These are phyloP conservation scores for Populus nigra DNA, from an alignment of 345 rosid species.

Conservation along the genomic window DNA sequence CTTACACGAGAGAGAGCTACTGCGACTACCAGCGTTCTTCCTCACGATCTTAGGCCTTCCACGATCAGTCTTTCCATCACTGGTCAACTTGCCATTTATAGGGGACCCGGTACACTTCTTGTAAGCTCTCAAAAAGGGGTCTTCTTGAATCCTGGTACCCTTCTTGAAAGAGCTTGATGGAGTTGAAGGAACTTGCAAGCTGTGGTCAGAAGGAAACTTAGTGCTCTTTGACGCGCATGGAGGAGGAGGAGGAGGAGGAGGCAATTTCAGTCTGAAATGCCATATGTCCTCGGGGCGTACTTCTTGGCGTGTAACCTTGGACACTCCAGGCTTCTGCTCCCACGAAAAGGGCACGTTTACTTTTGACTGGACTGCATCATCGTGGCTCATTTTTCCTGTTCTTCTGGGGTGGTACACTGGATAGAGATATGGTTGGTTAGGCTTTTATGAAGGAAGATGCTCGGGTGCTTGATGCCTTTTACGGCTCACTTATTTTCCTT, in stretches of 20 bases:
- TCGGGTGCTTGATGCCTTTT: slow-evolving; percentile 11
- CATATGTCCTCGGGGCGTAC: background rate
- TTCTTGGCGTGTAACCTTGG: slow-evolving; percentile 23
- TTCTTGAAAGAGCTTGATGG: background rate
- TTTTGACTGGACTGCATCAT: background rate
- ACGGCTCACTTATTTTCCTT: background rate
- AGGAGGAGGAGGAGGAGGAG: slow-evolving; percentile 14
- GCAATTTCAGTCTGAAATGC: slow-evolving; percentile 10
- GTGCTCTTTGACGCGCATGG: slow-evolving; percentile 5
- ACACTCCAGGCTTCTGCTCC: slow-evolving; percentile 39
- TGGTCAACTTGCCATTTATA: background rate
- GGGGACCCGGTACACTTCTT: slow-evolving; percentile 23
- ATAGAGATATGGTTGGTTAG: background rate
- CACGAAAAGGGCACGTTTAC: slow-evolving; percentile 36
- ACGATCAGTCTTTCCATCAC: background rate
- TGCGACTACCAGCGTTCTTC: background rate
- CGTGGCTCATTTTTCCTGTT: slow-evolving; percentile 9
- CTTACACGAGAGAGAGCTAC: slow-evolving; percentile 19
- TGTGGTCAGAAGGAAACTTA: background rate
- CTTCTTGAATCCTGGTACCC: background rate
- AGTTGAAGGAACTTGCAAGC: background rate
- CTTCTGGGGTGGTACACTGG: background rate
- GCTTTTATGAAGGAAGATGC: background rate
- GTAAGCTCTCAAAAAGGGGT: slow-evolving; percentile 34
- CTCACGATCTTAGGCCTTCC: background rate